Percentiles rank a stretch among this genome's conserved stretches.
These are phyloP conservation scores for Pyrenophora tritici-repentis DNA, from an alignment of 2,329 filamentous ascomycete genomes.

Conservation along the genomic window DNA sequence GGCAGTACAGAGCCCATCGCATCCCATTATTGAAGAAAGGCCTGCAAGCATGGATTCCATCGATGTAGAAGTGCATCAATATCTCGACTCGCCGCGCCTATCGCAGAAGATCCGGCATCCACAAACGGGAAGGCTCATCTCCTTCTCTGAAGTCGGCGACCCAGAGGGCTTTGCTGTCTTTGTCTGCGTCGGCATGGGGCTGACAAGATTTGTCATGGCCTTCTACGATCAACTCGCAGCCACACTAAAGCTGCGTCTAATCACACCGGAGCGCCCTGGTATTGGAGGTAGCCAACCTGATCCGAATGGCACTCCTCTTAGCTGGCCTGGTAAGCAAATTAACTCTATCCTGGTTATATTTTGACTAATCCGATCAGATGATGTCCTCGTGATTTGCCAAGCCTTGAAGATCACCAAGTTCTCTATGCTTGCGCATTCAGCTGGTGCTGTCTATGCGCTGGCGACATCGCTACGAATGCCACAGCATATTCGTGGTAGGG, in stretches of 20 bases:
- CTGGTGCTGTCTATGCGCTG: slow-evolving; percentile 95
- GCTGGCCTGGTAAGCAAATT: slow-evolving; percentile 78
- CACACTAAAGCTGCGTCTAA: slow-evolving; percentile 84
- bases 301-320: slow-evolving; percentile 81
- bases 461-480: slow-evolving; percentile 95
- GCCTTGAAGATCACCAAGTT: slow-evolving; percentile 92
- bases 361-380: slow-evolving; percentile 56
- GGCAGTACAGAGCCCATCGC: slow-evolving; percentile 44
- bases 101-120: slow-evolving; percentile 89
- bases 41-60: slow-evolving; percentile 83
- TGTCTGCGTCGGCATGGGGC: slow-evolving; percentile 95
- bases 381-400: slow-evolving; percentile 93
- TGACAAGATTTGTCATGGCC: slow-evolving; percentile 92
- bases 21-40: slow-evolving; percentile 67
- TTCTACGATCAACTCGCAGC: slow-evolving; percentile 96
- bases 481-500: slow-evolving; percentile 89
- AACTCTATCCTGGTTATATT: slow-evolving; percentile 45
- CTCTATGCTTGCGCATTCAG: slow-evolving; percentile 93
- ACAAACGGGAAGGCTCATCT: slow-evolving; percentile 83
- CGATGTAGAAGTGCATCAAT: slow-evolving; percentile 84
- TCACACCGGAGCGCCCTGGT: slow-evolving; percentile 91
- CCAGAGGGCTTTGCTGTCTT: slow-evolving; percentile 89
- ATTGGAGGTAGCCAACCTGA: slow-evolving; percentile 91
- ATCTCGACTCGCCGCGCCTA: slow-evolving; percentile 79
- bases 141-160: slow-evolving; percentile 96